Evolutionary conservation across 495 filamentous ascomycete genomes (phyloP), one percentile per base, ranked within the genome.

Genomic region (Podospora anserina): DNA sequence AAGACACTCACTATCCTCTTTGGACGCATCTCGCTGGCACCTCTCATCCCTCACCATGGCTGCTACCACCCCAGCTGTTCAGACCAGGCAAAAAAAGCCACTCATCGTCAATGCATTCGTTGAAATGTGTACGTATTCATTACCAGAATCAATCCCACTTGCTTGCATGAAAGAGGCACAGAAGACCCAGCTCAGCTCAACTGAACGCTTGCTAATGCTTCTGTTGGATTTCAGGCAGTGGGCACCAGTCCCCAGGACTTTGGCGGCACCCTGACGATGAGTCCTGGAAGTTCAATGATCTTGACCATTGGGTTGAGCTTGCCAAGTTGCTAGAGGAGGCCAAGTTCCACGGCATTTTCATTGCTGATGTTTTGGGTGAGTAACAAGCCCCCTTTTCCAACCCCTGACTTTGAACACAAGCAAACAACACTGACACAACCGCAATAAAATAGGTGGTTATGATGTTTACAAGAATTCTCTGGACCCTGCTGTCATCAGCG

Each of bases 101-200:
- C 83, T 89, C 30, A 82, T 90, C 67, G 75, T 90, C 67, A 89
- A 90, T 77, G 88, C 87, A 30, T 90, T 90, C 69, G 87, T 87
- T 30, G 84, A 85, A 82, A 87, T 78, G 79, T 77, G 78, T 78
- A 75, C 66, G 78, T 76, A 30, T 2, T 0, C 57, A 49, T 49
- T 49, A 49, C 39, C 39, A 4, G 13, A 56, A n/a, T 55, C 11
- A 53, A 32, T 13, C 39, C 5, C 61, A 9, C 54, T n/a, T 27
- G 7, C 15, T 49, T 49, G 13, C 39, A 49, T 49, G 30, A 32
- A 32, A 32, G 30, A 32, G 30, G 7, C 4, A 32, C 30, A 32
- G 7, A 32, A 7, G 30, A 32, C 30, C 7, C 30, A 32, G 30
- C 30, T 32, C 30, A 32, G 30, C 30, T 32, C 30, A 7, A 32